A percentile compares a stretch with the other conserved stretches of the same genome.
Evolutionary conservation across 1,284 basidiomycete genomes (phyloP).

Genomic region (Puccinia triticina): DNA sequence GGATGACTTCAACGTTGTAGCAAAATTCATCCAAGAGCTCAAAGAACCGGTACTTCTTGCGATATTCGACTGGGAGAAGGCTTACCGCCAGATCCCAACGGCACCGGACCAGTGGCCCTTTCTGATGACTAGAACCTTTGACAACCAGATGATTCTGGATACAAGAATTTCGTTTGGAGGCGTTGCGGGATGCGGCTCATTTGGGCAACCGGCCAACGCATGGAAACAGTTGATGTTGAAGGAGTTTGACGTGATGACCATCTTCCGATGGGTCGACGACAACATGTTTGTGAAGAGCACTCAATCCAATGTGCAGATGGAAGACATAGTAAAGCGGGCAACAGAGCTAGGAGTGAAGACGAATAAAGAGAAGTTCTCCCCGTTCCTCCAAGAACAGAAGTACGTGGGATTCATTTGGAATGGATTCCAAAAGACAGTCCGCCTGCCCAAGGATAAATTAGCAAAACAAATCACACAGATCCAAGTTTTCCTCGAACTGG

Average conservation of each 20-base stretch:
- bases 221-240: conserved; percentile 1
- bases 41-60: no score
- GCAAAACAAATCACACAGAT: no score
- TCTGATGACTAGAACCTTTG: background rate
- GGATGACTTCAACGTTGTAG: background rate
- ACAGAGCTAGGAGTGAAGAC: background rate
- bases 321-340: background rate
- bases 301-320: background rate
- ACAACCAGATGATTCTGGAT: background rate
- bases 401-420: background rate
- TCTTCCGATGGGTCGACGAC: conserved; percentile 8
- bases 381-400: background rate
- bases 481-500: no score
- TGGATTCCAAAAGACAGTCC: background rate
- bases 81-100: background rate
- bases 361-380: background rate
- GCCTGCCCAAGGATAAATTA: background rate
- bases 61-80: conserved; percentile 22
- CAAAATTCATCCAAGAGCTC: background rate
- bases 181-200: conserved; percentile 1
- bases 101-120: background rate
- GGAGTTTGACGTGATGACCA: background rate
- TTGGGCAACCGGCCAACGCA: background rate
- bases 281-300: conserved; percentile 30
- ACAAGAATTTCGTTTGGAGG: background rate